Evolutionary conservation across 192 early-diverging fungal genomes (phyloP), one percentile per base, ranked within the genome.

Genomic region (Coemansia sp.): DNA sequence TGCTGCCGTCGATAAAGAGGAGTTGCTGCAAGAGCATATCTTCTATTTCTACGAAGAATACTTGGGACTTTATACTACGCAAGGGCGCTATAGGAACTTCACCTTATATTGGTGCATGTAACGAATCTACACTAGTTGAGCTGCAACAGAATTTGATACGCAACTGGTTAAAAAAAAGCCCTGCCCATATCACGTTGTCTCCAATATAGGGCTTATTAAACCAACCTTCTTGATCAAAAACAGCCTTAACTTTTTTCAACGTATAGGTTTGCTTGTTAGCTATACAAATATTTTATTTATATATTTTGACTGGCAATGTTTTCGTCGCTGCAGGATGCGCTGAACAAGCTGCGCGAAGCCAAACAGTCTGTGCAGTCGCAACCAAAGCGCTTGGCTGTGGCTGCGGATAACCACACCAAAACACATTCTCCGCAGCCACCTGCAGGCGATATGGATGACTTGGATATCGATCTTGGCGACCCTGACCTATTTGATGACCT

Each of bases 311-410:
- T 46, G 8, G 30, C 11, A 51, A 76, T 76, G 75, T 71, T 56
- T 55, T 64, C 61, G n/a, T 54, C 75, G 8, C 53, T 76, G 14
- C 69, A 76, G 11, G 69, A 76, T 27, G 75, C 75, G 23, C 55
- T 76, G 22, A 71, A 71, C 32, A 76, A 71, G 65, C 57, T 76
- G 46, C 75, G 65, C 53, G 75, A 76, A 25, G 59, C 51, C 21
- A 67, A 62, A 21, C 59, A 76, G 30, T 30, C 46, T 3, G 68
- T 58, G 52, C 64, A 55, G 52, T 53, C 75, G 9, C 65, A 62
- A 56, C 65, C 69, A 4, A 76, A 76, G 29, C 64, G 65, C n/a
- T 31, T 42, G 1, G 69, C 66, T 5, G 51, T 67, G 23, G 36
- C 53, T 52, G 39, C 46, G n/a, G 57, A 58, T 9, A 32, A 55